Evolutionary conservation across 225 moss, liverwort and hornwort genomes (phyloP).

Genomic region (Pseudisothecium myosuroides): DNA sequence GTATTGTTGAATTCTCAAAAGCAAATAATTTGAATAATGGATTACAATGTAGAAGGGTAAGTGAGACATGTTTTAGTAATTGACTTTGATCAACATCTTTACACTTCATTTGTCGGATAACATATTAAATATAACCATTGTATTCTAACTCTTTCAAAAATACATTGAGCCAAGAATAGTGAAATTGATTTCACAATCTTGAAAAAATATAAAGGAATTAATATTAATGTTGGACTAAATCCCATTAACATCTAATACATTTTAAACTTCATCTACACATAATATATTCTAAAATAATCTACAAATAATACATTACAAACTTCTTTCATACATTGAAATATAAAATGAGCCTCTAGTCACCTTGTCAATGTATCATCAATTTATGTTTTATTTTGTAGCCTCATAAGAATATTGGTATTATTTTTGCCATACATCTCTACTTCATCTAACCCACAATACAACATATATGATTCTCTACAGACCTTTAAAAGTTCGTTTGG

Average conservation of each 20-base stretch:
- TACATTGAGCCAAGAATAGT: too few species aligned
- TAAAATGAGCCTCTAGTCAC: background rate
- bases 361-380: background rate
- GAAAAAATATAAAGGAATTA: too few species aligned
- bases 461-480: rapidly evolving
- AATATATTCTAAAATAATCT: background rate
- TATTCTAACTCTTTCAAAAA: too few species aligned
- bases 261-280: background rate
- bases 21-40: too few species aligned
- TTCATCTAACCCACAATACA: rapidly evolving
- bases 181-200: too few species aligned
- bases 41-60: background rate
- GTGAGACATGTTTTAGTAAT: background rate
- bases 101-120: too few species aligned
- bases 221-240: background rate
- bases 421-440: background rate
- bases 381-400: background rate
- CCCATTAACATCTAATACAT: background rate
- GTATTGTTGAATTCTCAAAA: background rate
- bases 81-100: too few species aligned
- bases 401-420: too few species aligned
- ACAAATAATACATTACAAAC: background rate
- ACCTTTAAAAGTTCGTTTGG: background rate
- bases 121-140: too few species aligned
- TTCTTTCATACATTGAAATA: too few species aligned